A percentile compares a stretch with the other conserved stretches of the same genome.
phyloP scores from a whole-genome alignment of 768 basidiomycete species.

The Piloderma croceum region DNA sequence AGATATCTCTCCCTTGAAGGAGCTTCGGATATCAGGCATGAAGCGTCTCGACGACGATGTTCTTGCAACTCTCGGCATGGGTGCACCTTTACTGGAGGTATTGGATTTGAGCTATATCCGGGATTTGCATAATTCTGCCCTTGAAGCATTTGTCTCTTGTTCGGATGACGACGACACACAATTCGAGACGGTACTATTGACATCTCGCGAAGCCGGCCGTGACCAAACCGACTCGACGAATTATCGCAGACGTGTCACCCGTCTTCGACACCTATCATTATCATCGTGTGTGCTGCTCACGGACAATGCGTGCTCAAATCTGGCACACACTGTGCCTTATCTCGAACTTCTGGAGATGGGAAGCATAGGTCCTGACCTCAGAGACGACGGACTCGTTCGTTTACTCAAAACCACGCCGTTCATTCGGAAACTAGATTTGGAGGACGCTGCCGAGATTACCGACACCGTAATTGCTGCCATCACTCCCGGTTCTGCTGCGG shows the following conservation, averaged over 20 bases:
- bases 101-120: slow-evolving; percentile 74
- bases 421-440: slow-evolving; percentile 78
- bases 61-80: slow-evolving; percentile 62
- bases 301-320: slow-evolving; percentile 66
- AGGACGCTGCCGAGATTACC: slow-evolving; percentile 70
- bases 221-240: slow-evolving; percentile 43
- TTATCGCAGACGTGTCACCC: slow-evolving; percentile 58
- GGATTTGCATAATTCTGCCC: slow-evolving; percentile 66
- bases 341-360: slow-evolving; percentile 79
- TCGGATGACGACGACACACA: slow-evolving; percentile 19
- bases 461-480: slow-evolving; percentile 66
- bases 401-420: slow-evolving; percentile 64
- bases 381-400: slow-evolving; percentile 66
- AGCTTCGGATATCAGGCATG: slow-evolving; percentile 65
- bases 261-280: slow-evolving; percentile 66
- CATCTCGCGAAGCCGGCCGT: slow-evolving; percentile 60
- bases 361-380: slow-evolving; percentile 62
- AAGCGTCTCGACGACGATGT: slow-evolving; percentile 52
- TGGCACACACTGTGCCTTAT: slow-evolving; percentile 63
- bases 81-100: slow-evolving; percentile 67
- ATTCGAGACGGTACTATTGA: slow-evolving; percentile 46
- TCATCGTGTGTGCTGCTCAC: slow-evolving; percentile 69
- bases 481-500: slow-evolving; percentile 38
- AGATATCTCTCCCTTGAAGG: slow-evolving; percentile 49
- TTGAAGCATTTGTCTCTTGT: slow-evolving; percentile 68